Percentiles rank a stretch among this genome's conserved stretches.
Evolutionary conservation across 2,329 filamentous ascomycete genomes (phyloP).

Genomic region (Dothiorella sarmentorum): DNA sequence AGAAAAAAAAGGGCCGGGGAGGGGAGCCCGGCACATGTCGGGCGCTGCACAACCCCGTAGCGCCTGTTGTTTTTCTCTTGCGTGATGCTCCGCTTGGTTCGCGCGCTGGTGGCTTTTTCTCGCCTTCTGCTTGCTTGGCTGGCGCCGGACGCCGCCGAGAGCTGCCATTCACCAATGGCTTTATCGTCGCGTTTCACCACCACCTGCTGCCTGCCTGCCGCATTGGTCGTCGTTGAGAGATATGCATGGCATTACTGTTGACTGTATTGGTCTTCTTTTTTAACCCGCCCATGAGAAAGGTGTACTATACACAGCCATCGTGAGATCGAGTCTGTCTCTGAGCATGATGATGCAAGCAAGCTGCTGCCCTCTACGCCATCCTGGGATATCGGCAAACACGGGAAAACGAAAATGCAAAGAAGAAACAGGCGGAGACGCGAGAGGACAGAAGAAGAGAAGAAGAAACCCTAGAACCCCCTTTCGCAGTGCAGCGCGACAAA

Average conservation of each 20-base stretch:
- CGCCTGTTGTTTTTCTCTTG: neutral
- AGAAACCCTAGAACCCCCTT: neutral
- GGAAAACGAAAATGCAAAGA: neutral
- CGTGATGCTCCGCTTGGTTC: neutral
- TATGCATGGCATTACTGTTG: slow-evolving; percentile 14
- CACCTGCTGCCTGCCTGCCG: neutral
- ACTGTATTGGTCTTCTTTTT: slow-evolving; percentile 16
- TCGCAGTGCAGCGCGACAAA: slow-evolving; percentile 14
- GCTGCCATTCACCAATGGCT: slow-evolving; percentile 12
- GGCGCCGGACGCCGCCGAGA: slow-evolving; percentile 5
- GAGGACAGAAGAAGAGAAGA: neutral
- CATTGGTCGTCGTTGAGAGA: slow-evolving; percentile 1
- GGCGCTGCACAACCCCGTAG: neutral
- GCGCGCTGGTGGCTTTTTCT: neutral
- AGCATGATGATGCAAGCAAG: slow-evolving; percentile 12
- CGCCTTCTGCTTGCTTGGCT: neutral
- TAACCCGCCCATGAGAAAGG: slow-evolving; percentile 13
- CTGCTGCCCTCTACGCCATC: slow-evolving; percentile 17
- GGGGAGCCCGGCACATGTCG: slow-evolving; percentile 7
- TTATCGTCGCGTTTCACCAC: slow-evolving; percentile 6
- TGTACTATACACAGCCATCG: slow-evolving; percentile 10
- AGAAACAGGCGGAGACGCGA: neutral
- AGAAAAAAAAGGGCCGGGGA: neutral
- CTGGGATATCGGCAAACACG: slow-evolving; percentile 16
- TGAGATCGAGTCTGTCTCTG: slow-evolving; percentile 13